Evolutionary conservation across 805 yeast genomes (phyloP).

Genomic region (Spathaspora arborariae): DNA sequence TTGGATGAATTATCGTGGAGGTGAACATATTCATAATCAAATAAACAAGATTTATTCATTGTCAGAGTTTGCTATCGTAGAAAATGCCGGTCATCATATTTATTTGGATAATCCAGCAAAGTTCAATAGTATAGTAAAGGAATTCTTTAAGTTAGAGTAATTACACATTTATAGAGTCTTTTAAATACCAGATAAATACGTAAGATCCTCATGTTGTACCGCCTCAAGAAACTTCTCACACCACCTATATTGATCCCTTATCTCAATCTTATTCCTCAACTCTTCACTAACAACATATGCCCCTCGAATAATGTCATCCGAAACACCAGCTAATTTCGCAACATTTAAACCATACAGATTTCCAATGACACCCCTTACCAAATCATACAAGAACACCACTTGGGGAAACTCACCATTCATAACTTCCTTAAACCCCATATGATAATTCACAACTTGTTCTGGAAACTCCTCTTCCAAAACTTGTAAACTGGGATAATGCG

Average conservation of each 20-base stretch:
- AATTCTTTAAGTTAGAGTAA: slow-evolving; percentile 18
- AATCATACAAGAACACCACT: slow-evolving; percentile 34
- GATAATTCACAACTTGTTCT: slow-evolving; percentile 51
- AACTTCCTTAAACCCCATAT: slow-evolving; percentile 61
- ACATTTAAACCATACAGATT: slow-evolving; percentile 84
- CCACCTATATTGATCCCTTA: slow-evolving; percentile 7
- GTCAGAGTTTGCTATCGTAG: slow-evolving; percentile 19
- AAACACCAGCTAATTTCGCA: slow-evolving; percentile 70
- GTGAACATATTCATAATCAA: slow-evolving; percentile 27
- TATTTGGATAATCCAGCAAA: slow-evolving; percentile 36
- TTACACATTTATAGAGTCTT: background rate
- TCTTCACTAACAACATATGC: slow-evolving; percentile 41
- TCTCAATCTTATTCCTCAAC: slow-evolving; percentile 25
- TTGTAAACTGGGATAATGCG: slow-evolving; percentile 75
- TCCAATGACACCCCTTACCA: slow-evolving; percentile 37
- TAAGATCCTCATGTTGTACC: background rate
- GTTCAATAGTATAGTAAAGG: slow-evolving; percentile 22
- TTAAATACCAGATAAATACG: background rate
- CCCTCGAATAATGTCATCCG: slow-evolving; percentile 38
- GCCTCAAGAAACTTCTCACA: slow-evolving; percentile 46
- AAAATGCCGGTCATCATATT: slow-evolving; percentile 41
- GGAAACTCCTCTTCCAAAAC: slow-evolving; percentile 42
- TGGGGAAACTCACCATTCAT: slow-evolving; percentile 30
- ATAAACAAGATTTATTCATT: slow-evolving; percentile 15
- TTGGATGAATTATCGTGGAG: slow-evolving; percentile 42